Evolutionary conservation across 2,329 filamentous ascomycete species (phyloP), one percentile per base, ranked within the genome.

Genomic region (Beauveria australis): DNA sequence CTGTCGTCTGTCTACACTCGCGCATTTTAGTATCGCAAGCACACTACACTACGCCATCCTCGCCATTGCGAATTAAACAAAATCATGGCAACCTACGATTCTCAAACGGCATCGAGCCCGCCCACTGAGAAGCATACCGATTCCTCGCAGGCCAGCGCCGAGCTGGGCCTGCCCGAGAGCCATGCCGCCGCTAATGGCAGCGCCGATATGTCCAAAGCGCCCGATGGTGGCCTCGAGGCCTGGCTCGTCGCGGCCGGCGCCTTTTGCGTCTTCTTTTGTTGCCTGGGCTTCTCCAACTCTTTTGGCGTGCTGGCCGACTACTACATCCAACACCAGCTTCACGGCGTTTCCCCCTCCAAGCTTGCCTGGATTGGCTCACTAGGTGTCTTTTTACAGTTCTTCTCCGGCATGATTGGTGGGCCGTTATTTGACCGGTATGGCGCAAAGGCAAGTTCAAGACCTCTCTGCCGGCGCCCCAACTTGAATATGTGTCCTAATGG

Each of bases 251-350:
- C 74, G 0, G 62, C 67, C 7, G 76, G 74, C 4, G 69, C 68
- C 2, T 71, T 65, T 0, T 69, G 63, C 22, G 66, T 72, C 26
- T 72, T 76, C 60, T 78, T 79, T 65, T 72, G 68, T 3, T 69
- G 66, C 14, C 65, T 79, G 0, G 77, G 76, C 16, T 76, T 75
- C 61, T 63, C 71, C 54, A 79, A 79, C 65, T 75, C 74, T 0
- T 79, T 77, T 48, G 78, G 79, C 18, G 69, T 75, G 5, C 78
- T 80, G 56, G 73, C 76, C 59, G 72, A 75, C 1, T 79, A 76
- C 65, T 79, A 79, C 66, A 64, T 74, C 54, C 60, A 65, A 0
- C 71, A 77, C 28, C 69, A 72, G 48, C 71, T 79, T 2, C 43
- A 18, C 1, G 64, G 66, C 24, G 57, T 70, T 1, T 67, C 71